Conservation (phyloP, 805 yeast genomes). For the Barnettozyma populi region DNA sequence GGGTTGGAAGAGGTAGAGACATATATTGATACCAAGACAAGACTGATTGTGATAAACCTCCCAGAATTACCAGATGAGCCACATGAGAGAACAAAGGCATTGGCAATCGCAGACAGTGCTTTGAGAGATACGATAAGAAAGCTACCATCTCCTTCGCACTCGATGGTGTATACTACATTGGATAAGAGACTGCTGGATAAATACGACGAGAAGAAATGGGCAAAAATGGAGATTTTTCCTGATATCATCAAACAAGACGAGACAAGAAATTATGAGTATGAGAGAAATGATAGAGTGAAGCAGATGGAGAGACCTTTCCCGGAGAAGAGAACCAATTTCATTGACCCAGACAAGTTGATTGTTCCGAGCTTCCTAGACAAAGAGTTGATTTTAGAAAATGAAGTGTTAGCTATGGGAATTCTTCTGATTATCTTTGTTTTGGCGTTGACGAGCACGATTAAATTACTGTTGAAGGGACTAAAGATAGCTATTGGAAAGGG, state of each 20-base stretch:
- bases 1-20: slow-evolving; percentile 44
- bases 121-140: slow-evolving; percentile 55
- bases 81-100: slow-evolving; percentile 27
- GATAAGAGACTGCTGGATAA: slow-evolving; percentile 24
- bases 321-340: slow-evolving; percentile 29
- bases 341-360: slow-evolving; percentile 23
- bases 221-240: slow-evolving; percentile 42
- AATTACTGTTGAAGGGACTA: not conserved
- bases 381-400: slow-evolving; percentile 47
- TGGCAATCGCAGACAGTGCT: slow-evolving; percentile 33
- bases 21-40: slow-evolving; percentile 57
- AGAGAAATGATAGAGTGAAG: slow-evolving; percentile 42
- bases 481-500: not conserved
- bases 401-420: slow-evolving; percentile 38
- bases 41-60: slow-evolving; percentile 58
- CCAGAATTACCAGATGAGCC: slow-evolving; percentile 40
- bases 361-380: slow-evolving; percentile 37
- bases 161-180: slow-evolving; percentile 52
- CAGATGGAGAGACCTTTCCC: slow-evolving; percentile 29
- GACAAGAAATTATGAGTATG: slow-evolving; percentile 45
- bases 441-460: not conserved
- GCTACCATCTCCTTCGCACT: slow-evolving; percentile 67
- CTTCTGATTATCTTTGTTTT: slow-evolving; percentile 13
- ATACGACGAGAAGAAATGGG: slow-evolving; percentile 28
- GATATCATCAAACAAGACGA: slow-evolving; percentile 46